These are phyloP conservation scores for Cyberlindnera japonica DNA, from an alignment of 805 yeast genomes.

Conservation along the genomic window DNA sequence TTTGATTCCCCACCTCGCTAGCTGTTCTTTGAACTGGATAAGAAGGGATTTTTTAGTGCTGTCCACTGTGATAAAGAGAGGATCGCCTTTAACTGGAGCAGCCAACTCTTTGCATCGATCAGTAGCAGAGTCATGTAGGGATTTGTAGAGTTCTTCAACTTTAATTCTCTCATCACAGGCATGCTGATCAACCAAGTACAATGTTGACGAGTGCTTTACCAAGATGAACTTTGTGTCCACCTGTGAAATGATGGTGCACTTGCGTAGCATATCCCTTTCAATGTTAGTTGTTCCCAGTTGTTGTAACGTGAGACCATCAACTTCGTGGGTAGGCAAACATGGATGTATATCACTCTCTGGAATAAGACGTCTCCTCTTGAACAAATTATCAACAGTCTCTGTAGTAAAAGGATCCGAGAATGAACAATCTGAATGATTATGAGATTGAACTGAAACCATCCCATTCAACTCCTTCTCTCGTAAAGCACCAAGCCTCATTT, in stretches of 20 bases:
- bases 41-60: slow-evolving; percentile 34
- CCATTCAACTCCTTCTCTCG: slow-evolving; percentile 14
- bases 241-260: slow-evolving; percentile 47
- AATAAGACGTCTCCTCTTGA: slow-evolving; percentile 11
- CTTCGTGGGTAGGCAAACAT: not conserved
- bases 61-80: slow-evolving; percentile 20
- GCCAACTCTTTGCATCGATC: slow-evolving; percentile 22
- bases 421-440: not conserved
- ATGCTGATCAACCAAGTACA: slow-evolving; percentile 70
- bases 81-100: slow-evolving; percentile 9
- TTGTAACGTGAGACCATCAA: slow-evolving; percentile 8
- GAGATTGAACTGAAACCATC: not conserved
- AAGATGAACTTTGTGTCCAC: slow-evolving; percentile 64
- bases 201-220: slow-evolving; percentile 26
- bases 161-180: slow-evolving; percentile 77
- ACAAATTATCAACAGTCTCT: slow-evolving; percentile 3
- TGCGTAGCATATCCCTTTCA: slow-evolving; percentile 19
- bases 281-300: slow-evolving; percentile 7
- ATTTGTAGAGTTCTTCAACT: slow-evolving; percentile 48
- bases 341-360: not conserved
- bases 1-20: slow-evolving; percentile 44
- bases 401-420: not conserved
- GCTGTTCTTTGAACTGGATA: slow-evolving; percentile 25
- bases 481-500: slow-evolving; percentile 13
- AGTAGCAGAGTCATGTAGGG: slow-evolving; percentile 31